phyloP scores from a whole-genome alignment of 2,329 filamentous ascomycete species.

The Thielaviopsis punctulata region DNA sequence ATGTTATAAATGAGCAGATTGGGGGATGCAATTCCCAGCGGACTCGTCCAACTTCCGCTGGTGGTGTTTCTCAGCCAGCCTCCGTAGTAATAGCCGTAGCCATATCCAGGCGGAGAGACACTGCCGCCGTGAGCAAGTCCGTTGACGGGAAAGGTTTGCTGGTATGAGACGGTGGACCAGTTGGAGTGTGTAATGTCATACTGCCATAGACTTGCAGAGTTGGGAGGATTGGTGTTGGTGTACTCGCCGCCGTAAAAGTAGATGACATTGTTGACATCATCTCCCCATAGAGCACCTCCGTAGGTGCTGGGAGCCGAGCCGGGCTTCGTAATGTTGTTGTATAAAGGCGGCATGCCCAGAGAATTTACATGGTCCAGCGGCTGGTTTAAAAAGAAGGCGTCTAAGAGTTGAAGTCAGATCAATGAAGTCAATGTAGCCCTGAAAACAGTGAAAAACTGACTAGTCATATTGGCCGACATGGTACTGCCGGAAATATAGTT shows the following conservation, averaged over 20 bases:
- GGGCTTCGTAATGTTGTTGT: conserved; percentile 42
- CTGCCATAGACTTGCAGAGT: conserved; percentile 31
- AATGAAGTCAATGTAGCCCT: background rate
- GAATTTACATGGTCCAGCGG: conserved; percentile 30
- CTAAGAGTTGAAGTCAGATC: conserved; percentile 5
- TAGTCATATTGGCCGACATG: conserved; percentile 35
- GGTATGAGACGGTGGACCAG: conserved; percentile 33
- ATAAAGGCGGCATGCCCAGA: conserved; percentile 33
- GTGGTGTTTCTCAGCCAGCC: conserved; percentile 42
- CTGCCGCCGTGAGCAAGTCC: conserved; percentile 40
- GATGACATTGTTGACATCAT: conserved; percentile 43
- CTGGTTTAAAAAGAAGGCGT: conserved; percentile 31
- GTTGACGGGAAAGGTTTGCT: conserved; percentile 21
- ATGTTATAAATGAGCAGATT: conserved; percentile 41
- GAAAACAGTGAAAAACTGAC: conserved; percentile 22
- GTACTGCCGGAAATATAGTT: conserved; percentile 34
- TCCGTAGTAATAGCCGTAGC: conserved; percentile 43
- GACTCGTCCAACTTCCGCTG: conserved; percentile 31
- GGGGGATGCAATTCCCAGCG: conserved; percentile 30
- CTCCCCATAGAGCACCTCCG: conserved; percentile 37
- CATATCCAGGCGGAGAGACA: conserved; percentile 33
- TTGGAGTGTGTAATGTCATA: conserved; percentile 40
- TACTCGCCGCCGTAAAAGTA: conserved; percentile 47
- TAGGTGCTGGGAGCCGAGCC: conserved; percentile 30
- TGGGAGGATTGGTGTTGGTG: conserved; percentile 26